Base-by-base conservation (phyloP, 495 filamentous ascomycete genomes). In the Penicillium nucicola region DNA sequence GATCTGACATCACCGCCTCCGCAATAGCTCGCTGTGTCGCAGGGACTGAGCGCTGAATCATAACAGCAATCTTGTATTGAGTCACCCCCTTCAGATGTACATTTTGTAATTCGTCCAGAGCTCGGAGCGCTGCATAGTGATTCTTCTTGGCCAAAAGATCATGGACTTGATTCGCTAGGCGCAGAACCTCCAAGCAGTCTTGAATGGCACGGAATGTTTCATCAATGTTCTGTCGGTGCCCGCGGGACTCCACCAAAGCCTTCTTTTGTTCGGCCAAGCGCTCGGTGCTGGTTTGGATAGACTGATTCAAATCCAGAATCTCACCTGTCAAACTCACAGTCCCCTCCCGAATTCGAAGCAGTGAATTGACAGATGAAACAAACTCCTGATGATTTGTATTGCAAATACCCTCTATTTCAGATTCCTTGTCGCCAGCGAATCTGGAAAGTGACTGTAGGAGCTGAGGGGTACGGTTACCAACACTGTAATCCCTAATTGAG, bases 311-410 rank as follows among this genome's bases (percentile, higher is more conserved):
- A 50, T 88, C 81, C 51, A 97, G 75, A 51, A 97, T 97, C 67
- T 97, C 90, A n/a, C 85, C 79, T 0, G 92, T 97, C 48, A 99
- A 69, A 42, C 80, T 77, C 5, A 92, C 88, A 0, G 92, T 95
- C 11, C 90, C 92, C 67, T 95, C 87, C 41, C 92, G 84, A 15
- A 96, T 90, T 33, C 85, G 83, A 47, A 96, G 88, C 15, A 99
- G 82, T 57, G 95, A 89, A 60, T 92, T 93, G 55, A 97, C 89
- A 6, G 92, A 96, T 18, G 75, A 82, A 28, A 97, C 85, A 61
- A 99, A 99, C 50, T 96, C 93, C 61, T 97, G 92, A 64, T 97
- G 93, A 59, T 97, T 96, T 28, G 84, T 89, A 61, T 92, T 87
- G 65, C 93, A 96, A 53, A 99, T 93, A 11, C 83, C 81, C 70